phyloP scores from a whole-genome alignment of 805 yeast species.

The Phaffomyces antillensis region DNA sequence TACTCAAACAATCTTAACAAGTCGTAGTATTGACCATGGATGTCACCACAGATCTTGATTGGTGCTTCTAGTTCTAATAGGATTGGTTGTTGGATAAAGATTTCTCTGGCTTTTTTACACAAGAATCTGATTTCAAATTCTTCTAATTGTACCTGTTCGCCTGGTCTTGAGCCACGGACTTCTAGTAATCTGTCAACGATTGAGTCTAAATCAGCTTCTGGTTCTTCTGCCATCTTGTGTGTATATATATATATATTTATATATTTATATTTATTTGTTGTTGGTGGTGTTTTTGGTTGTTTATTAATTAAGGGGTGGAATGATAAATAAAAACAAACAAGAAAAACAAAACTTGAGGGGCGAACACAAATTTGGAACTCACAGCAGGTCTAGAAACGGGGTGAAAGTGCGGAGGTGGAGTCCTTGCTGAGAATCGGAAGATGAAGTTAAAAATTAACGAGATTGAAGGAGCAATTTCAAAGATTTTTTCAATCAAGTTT shows the following conservation, averaged over 20 bases:
- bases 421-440: too few species aligned
- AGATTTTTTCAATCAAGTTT: too few species aligned
- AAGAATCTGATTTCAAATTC: slow-evolving; percentile 92
- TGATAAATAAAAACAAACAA: too few species aligned
- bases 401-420: too few species aligned
- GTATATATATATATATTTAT: too few species aligned
- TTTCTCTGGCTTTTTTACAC: slow-evolving; percentile 97
- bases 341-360: too few species aligned
- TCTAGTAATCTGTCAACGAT: slow-evolving; percentile 94
- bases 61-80: slow-evolving; percentile 95
- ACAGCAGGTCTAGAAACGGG: too few species aligned
- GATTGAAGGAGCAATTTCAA: too few species aligned
- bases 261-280: too few species aligned
- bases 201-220: slow-evolving; percentile 92
- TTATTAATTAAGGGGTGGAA: background rate
- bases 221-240: slow-evolving; percentile 33
- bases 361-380: too few species aligned
- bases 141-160: slow-evolving; percentile 88
- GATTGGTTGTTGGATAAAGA: slow-evolving; percentile 96
- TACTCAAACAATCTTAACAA: slow-evolving; percentile 91
- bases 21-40: slow-evolving; percentile 97
- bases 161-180: slow-evolving; percentile 98
- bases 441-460: too few species aligned
- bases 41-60: slow-evolving; percentile 92
- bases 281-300: too few species aligned